Base-by-base conservation (phyloP, 257 asterid species). In the Datura wrightii region DNA sequence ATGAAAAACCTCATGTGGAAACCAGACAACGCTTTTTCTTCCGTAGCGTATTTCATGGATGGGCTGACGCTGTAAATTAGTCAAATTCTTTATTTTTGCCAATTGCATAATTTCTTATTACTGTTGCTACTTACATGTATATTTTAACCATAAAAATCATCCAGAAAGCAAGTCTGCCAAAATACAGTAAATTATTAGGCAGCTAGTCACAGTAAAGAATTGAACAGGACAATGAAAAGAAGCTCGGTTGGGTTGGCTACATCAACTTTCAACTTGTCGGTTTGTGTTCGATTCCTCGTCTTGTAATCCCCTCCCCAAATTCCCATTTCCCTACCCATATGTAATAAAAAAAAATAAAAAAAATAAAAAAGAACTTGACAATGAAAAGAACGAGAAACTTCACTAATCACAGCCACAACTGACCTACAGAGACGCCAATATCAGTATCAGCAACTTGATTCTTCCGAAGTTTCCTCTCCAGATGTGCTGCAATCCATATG, bases 371-470 rank as follows among this genome's bases (percentile, higher is more conserved):
- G 44, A 74, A 80, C 55, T 46, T 55, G 72, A 46, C 11, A 58
- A 19, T 16, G 8, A 81, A 34, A 58, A 13, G 42, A 37, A 42
- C 5, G 54, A 58, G 56, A 39, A 46, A 41, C 42, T 3, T 0
- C 2, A 6, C 50, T 10, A 80, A 80, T 3, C 58, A 13, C 44
- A 4, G 8, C 10, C 14, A 63, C n/a, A 66, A 88, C 88, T 78
- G 86, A 96, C 99, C 99, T 80, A 96, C 99, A 14, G 99, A 96
- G 83, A 89, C 93, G 19, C 99, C 99, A 78, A 96, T 94, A 92
- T 96, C 98, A 39, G 99, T 96, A 88, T 96, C 99, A 86, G 99
- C 98, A 85, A 96, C 98, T 92, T 96, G 99, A 89, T 96, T 96
- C 93, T 96, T 96, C 8, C 98, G 91, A 46, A 96, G 98, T 93